Conservation (phyloP, 2,329 filamentous ascomycete species). For the Verticillium nubilum region DNA sequence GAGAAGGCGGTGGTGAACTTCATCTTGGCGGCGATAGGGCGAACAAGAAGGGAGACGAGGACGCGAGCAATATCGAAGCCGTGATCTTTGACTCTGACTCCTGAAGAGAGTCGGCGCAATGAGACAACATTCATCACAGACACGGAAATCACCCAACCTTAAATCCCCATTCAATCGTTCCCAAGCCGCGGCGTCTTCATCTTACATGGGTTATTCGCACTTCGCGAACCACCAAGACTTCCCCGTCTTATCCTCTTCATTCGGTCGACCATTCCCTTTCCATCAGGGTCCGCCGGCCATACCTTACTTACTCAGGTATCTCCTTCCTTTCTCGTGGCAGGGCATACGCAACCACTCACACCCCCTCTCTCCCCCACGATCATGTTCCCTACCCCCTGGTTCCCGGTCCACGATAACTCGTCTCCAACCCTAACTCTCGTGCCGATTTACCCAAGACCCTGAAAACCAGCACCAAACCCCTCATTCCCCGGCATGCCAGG, state of each 20-base stretch:
- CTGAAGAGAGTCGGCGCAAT: background rate
- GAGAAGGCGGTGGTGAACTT: background rate
- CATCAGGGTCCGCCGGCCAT: background rate
- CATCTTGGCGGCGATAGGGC: background rate
- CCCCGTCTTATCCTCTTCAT: background rate
- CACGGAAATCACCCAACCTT: background rate
- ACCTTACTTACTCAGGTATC: too few species aligned
- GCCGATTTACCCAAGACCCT: background rate
- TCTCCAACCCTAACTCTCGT: background rate
- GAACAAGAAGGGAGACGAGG: background rate
- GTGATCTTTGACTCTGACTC: background rate
- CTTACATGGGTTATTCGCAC: background rate
- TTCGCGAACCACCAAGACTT: background rate
- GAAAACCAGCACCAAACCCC: background rate
- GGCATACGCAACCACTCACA: background rate
- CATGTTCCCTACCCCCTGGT: background rate
- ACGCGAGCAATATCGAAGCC: background rate
- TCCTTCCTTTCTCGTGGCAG: background rate
- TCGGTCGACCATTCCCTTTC: background rate
- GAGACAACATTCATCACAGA: too few species aligned
- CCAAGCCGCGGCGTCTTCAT: background rate
- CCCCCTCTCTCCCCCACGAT: background rate
- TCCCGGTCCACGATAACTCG: background rate
- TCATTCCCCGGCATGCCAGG: background rate
- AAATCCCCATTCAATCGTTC: background rate